Base-by-base conservation (phyloP, 164 flowering plant genomes). In the Magnolia sinica region DNA sequence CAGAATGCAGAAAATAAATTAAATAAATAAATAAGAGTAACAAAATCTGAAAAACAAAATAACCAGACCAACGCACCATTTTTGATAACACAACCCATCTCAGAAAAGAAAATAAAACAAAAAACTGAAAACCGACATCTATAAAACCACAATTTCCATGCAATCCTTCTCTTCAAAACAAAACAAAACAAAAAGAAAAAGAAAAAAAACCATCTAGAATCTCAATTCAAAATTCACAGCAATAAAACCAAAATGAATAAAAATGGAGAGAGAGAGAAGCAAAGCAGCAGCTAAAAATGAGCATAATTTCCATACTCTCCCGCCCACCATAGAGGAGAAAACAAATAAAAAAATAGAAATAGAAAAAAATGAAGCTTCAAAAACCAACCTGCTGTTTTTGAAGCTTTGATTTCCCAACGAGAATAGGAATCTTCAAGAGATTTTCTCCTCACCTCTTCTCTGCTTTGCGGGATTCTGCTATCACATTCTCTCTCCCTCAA, bases 401-500 rank as follows among this genome's bases (percentile, higher is more conserved):
- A 22, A 31, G 31, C 58, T 63, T 64, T 31, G 58, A 22, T 64
- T 64, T 19, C 45, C 52, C 50, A 73, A 55, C 18, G 7, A 64
- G 8, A 11, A 1, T 61, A 10, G 16, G 13, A 9, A 45, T n/a
- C 67, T 19, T 22, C 18, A 19, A 64, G 20, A n/a, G 18, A 16
- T 16, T n/a, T 64, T 64, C 22, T 18, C 67, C 24, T 64, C 67
- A 6, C 24, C 16, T 52, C 59, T 14, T 1, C 59, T 52, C 59
- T 52, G 59, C 8, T 52, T 10, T 52, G 59, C 31, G 1, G 1
- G 1, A n/a, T 51, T 51, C 55, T 11, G 7, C 1, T 7, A n/a
- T n/a, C n/a, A n/a, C n/a, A n/a, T 68, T 76, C 67, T 29, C 73
- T 68, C 65, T 55, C 73, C 55, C 73, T 20, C 66, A 67, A 52